phyloP scores from a whole-genome alignment of 345 rosid genomes.

The Crucihimalaya himalaica region DNA sequence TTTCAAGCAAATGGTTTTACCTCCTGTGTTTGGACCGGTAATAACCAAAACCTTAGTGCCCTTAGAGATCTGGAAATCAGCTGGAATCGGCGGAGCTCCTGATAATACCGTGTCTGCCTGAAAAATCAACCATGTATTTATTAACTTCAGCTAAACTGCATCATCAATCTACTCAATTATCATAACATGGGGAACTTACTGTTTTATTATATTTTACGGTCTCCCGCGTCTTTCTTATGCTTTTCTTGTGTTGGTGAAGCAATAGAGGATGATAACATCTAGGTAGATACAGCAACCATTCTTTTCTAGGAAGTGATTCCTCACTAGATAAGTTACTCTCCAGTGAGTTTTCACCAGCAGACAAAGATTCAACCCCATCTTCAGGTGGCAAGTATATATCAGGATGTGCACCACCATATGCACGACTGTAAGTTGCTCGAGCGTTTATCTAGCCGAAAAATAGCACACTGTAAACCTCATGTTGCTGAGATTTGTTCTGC shows the following conservation, averaged over 20 bases:
- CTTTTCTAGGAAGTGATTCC: conserved; percentile 44
- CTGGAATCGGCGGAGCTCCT: conserved; percentile 67
- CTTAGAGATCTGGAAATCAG: conserved; percentile 65
- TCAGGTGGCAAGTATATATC: conserved; percentile 61
- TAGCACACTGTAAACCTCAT: conserved; percentile 20
- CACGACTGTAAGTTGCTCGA: conserved; percentile 78
- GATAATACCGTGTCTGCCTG: conserved; percentile 62
- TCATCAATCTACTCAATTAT: conserved; percentile 8
- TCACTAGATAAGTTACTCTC: conserved; percentile 36
- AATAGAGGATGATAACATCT: conserved; percentile 85
- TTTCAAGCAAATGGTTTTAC: conserved; percentile 91
- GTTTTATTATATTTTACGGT: conserved; percentile 49
- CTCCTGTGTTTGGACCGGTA: conserved; percentile 98
- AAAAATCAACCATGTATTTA: conserved; percentile 23
- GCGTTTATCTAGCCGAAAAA: conserved; percentile 68
- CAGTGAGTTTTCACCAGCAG: conserved; percentile 35
- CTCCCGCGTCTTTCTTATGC: conserved; percentile 53
- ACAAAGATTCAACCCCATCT: conserved; percentile 41
- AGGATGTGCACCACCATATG: conserved; percentile 77
- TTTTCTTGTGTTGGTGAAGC: conserved; percentile 76
- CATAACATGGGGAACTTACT: conserved; percentile 46
- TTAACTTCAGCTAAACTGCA: conserved; percentile 17
- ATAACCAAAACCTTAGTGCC: conserved; percentile 78
- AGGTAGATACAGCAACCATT: conserved; percentile 79
- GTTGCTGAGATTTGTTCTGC: background rate